Evolutionary conservation across 805 yeast genomes (phyloP).

Genomic region (Kodamaea leandrae): DNA sequence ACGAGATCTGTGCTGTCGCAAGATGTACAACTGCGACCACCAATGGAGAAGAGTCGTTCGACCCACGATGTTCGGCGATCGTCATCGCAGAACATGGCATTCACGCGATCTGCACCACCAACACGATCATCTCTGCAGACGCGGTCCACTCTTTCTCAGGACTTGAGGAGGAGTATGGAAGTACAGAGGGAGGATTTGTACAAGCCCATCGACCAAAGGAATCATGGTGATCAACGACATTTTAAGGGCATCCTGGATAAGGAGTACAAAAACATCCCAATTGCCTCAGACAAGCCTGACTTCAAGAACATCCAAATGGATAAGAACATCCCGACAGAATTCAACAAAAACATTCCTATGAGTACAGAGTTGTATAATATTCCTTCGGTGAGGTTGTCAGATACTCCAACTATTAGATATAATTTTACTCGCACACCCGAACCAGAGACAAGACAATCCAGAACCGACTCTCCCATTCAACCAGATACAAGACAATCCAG

Average conservation of each 20-base stretch:
- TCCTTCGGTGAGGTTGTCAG: neutral
- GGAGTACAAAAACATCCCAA: too few species aligned
- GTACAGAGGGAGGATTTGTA: neutral
- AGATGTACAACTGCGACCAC: conserved; percentile 8
- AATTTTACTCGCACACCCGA: too few species aligned
- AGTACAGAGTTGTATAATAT: conserved; percentile 1
- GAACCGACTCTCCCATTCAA: too few species aligned
- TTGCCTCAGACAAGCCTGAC: too few species aligned
- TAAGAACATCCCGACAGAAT: neutral
- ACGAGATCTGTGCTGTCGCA: conserved; percentile 13
- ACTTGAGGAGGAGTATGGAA: neutral
- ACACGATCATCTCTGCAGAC: conserved; percentile 1
- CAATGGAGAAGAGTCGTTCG: conserved; percentile 4
- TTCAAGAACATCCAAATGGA: neutral
- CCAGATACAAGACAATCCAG: too few species aligned
- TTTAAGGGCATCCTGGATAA: too few species aligned
- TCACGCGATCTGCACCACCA: conserved; percentile 1
- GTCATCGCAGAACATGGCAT: neutral
- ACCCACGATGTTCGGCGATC: neutral
- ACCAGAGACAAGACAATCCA: too few species aligned
- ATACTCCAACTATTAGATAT: neutral
- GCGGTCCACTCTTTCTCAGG: neutral
- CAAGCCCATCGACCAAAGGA: too few species aligned
- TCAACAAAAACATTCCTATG: conserved; percentile 12
- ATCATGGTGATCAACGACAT: too few species aligned